These are phyloP conservation scores for Tetrapisispora nanseiensis DNA, from an alignment of 805 yeast species.

Conservation along the genomic window DNA sequence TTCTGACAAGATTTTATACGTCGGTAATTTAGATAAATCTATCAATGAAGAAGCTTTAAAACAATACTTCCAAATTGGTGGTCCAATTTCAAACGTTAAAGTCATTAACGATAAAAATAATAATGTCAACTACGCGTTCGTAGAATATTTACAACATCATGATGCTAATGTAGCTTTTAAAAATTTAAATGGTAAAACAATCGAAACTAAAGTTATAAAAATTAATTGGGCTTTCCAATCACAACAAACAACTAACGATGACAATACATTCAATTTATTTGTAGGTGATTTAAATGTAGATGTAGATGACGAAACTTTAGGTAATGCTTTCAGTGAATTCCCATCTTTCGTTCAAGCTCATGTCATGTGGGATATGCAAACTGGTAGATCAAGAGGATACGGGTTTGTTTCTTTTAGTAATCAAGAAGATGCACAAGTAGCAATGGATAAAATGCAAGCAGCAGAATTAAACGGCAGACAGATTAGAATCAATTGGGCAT, in stretches of 20 bases:
- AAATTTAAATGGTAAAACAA: constrained; percentile 46
- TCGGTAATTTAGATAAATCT: constrained; percentile 59
- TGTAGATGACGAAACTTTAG: constrained; percentile 66
- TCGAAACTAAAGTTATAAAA: constrained; percentile 47
- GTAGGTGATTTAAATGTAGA: constrained; percentile 82
- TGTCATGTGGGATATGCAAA: constrained; percentile 96
- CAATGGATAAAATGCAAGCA: constrained; percentile 68
- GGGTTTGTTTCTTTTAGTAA: constrained; percentile 75
- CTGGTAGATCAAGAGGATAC: constrained; percentile 84
- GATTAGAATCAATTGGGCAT: constrained; percentile 83
- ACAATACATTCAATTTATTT: constrained; percentile 61
- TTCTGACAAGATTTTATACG: constrained; percentile 62
- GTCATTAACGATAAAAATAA: constrained; percentile 67
- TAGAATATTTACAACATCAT: constrained; percentile 53
- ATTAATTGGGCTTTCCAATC: constrained; percentile 83
- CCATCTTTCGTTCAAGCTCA: constrained; percentile 68
- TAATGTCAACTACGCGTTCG: constrained; percentile 70
- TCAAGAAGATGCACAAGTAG: constrained; percentile 61
- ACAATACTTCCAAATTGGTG: constrained; percentile 53
- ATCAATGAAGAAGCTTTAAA: constrained; percentile 54
- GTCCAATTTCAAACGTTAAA: constrained; percentile 55
- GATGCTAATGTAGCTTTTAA: constrained; percentile 56
- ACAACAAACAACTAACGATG: constrained; percentile 49
- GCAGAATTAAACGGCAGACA: constrained; percentile 61
- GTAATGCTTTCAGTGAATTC: constrained; percentile 46